Percentiles rank a stretch among this genome's conserved stretches.
phyloP scores from a whole-genome alignment of 805 yeast genomes.

The Zygotorulaspora florentina region DNA sequence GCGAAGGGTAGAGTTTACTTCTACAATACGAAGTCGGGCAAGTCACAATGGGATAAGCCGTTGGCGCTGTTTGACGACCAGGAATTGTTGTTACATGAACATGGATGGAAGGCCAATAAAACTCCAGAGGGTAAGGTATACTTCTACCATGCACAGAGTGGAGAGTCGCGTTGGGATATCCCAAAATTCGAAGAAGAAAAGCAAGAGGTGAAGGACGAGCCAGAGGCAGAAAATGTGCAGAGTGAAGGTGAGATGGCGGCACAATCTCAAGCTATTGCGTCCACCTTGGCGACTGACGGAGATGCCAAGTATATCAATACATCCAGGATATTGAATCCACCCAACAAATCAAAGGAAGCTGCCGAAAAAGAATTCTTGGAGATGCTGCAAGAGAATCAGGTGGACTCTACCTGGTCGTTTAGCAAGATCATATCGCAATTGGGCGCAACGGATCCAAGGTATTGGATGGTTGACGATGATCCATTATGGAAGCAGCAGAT shows the following conservation, averaged over 20 bases:
- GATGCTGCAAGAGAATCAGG: slow-evolving; percentile 51
- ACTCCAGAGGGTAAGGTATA: slow-evolving; percentile 59
- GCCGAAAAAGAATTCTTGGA: slow-evolving; percentile 45
- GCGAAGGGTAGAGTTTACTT: slow-evolving; percentile 68
- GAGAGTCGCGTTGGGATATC: slow-evolving; percentile 76
- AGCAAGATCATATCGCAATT: slow-evolving; percentile 51
- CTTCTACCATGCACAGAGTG: slow-evolving; percentile 61
- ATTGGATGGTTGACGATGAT: slow-evolving; percentile 59
- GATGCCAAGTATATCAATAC: slow-evolving; percentile 22
- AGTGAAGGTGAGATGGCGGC: not conserved
- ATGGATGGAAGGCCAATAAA: slow-evolving; percentile 51
- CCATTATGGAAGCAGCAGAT: slow-evolving; percentile 54
- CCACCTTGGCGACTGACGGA: not conserved
- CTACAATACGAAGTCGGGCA: slow-evolving; percentile 58
- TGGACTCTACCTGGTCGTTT: slow-evolving; percentile 76
- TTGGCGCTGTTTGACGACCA: slow-evolving; percentile 41
- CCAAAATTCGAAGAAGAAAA: slow-evolving; percentile 40
- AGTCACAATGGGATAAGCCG: slow-evolving; percentile 82
- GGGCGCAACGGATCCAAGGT: slow-evolving; percentile 55
- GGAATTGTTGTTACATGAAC: slow-evolving; percentile 45
- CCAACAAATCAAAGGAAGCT: slow-evolving; percentile 29
- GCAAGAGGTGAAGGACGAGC: not conserved
- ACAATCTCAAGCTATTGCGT: not conserved
- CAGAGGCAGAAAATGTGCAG: slow-evolving; percentile 35
- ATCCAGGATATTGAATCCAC: slow-evolving; percentile 31